A percentile compares a stretch with the other conserved stretches of the same genome.
Conservation (phyloP, 257 asterid genomes). For the Marsdenia floribunda region DNA sequence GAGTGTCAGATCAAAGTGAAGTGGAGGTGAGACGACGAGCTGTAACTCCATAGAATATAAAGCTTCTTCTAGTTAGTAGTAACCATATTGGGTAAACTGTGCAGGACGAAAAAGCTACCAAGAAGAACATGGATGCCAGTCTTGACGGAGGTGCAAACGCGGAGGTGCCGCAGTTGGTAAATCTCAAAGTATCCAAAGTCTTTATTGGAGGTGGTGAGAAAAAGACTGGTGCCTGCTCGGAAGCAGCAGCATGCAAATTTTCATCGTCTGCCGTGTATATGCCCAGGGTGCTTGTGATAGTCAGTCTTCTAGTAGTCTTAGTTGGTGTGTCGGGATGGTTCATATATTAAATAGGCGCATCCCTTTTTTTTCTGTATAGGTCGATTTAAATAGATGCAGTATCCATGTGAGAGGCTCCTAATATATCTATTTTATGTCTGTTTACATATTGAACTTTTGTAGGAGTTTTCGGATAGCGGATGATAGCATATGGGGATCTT, state of each 20-base stretch:
- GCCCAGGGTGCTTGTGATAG: constrained; percentile 42
- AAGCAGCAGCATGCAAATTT: constrained; percentile 13
- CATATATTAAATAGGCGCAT: neutral
- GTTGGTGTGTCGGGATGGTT: constrained; percentile 32
- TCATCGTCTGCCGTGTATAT: constrained; percentile 22
- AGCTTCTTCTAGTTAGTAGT: neutral
- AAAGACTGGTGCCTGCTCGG: constrained; percentile 16
- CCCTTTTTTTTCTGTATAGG: constrained; percentile 1
- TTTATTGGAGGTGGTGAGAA: constrained; percentile 9
- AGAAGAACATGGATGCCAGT: neutral
- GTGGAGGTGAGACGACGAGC: constrained; percentile 40
- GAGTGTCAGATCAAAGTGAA: constrained; percentile 23
- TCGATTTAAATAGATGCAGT: neutral
- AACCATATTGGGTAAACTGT: constrained; percentile 15
- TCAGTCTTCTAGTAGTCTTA: constrained; percentile 34
- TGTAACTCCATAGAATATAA: neutral
- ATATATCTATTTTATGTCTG: neutral
- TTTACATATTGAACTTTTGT: neutral
- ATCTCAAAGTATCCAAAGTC: constrained; percentile 11
- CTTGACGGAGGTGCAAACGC: neutral
- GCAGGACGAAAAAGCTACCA: constrained; percentile 45
- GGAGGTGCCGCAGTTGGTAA: constrained; percentile 24
- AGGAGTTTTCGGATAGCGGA: constrained; percentile 3
- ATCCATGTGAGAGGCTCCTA: neutral
- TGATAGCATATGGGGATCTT: neutral